Evolutionary conservation across 2,329 filamentous ascomycete genomes (phyloP).

Genomic region (Penicillium sp.): DNA sequence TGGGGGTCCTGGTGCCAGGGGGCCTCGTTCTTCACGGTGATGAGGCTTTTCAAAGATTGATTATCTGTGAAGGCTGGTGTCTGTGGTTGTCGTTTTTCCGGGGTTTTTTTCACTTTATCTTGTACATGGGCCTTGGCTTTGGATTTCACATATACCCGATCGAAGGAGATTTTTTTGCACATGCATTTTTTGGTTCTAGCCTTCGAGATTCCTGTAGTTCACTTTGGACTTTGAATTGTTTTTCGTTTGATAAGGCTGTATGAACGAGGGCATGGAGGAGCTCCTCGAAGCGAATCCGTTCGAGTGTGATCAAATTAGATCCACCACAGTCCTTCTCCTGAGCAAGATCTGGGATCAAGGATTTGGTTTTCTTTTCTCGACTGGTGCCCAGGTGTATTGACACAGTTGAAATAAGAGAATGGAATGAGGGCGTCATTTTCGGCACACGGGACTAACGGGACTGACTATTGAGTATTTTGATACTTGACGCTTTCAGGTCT

Average conservation of each 20-base stretch:
- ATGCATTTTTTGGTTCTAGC: background rate
- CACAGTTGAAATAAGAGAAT: no score
- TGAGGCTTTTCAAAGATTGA: background rate
- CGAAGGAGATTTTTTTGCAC: slow-evolving; percentile 15
- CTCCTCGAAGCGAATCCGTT: slow-evolving; percentile 9
- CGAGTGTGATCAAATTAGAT: slow-evolving; percentile 1
- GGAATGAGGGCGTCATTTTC: no score
- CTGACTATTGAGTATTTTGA: slow-evolving; percentile 73
- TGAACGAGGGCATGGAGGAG: no score
- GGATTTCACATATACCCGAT: slow-evolving; percentile 27
- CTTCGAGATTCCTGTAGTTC: background rate
- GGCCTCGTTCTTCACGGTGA: slow-evolving; percentile 21
- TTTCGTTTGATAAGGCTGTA: no score
- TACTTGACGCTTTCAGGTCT: slow-evolving; percentile 35
- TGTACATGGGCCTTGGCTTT: slow-evolving; percentile 13
- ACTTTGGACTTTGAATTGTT: background rate
- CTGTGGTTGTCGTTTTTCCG: slow-evolving; percentile 1
- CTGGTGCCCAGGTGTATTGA: no score
- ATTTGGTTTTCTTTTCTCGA: no score
- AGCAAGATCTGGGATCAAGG: slow-evolving; percentile 9
- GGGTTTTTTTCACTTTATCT: background rate
- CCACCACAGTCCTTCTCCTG: slow-evolving; percentile 8
- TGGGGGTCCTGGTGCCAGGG: slow-evolving; percentile 16
- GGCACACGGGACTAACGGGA: no score
- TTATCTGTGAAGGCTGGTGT: slow-evolving; percentile 1